Percentiles rank a stretch among this genome's conserved stretches.
Conservation (phyloP, 192 early-diverging fungal genomes). For the Podila minutissima region DNA sequence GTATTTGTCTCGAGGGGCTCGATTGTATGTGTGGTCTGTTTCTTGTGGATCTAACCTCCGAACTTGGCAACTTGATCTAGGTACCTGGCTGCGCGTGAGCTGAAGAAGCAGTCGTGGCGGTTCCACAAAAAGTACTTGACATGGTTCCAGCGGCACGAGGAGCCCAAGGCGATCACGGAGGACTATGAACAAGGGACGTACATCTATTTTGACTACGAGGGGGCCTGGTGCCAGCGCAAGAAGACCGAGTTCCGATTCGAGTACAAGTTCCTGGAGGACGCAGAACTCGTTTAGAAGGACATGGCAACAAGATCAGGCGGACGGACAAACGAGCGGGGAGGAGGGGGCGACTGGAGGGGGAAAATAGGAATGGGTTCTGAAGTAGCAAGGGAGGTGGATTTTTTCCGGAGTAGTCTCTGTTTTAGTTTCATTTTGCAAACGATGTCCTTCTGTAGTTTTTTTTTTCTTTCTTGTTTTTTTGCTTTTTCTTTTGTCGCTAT, state of each 20-base stretch:
- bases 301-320: too few relatives aligned
- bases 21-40: background rate
- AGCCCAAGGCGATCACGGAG: slow-evolving; percentile 95
- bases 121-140: slow-evolving; percentile 99
- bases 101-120: slow-evolving; percentile 97
- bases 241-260: slow-evolving; percentile 97
- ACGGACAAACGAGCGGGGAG: too few relatives aligned
- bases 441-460: too few relatives aligned
- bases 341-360: too few relatives aligned
- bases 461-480: too few relatives aligned
- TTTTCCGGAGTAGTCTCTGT: too few relatives aligned
- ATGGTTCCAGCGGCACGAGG: slow-evolving; percentile 99
- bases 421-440: too few relatives aligned
- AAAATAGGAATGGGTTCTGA: too few relatives aligned
- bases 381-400: too few relatives aligned
- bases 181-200: slow-evolving; percentile 99
- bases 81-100: slow-evolving; percentile 91
- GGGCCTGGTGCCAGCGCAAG: slow-evolving; percentile 95
- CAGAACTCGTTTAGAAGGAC: slow-evolving; percentile 64
- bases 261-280: slow-evolving; percentile 89
- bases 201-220: slow-evolving; percentile 99
- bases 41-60: background rate
- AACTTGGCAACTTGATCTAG: slow-evolving; percentile 38
- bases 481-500: too few relatives aligned
- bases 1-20: slow-evolving; percentile 19